Percentiles rank a stretch among this genome's conserved stretches.
phyloP scores from a whole-genome alignment of 2,329 filamentous ascomycete species.

The Sarocladium strictum region DNA sequence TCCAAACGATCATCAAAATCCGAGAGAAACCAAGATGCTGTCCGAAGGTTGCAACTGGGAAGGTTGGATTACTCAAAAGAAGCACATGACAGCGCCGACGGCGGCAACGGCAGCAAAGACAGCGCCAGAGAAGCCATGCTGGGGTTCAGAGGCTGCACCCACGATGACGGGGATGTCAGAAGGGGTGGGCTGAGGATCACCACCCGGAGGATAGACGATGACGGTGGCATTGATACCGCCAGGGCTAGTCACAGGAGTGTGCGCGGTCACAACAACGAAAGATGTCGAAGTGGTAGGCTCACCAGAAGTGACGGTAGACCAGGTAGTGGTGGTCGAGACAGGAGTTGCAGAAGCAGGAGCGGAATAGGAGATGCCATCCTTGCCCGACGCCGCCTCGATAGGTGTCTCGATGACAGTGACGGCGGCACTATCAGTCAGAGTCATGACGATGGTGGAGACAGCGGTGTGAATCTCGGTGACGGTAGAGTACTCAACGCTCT shows the following conservation, averaged over 20 bases:
- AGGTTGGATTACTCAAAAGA: slow-evolving; percentile 1
- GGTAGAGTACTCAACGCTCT: slow-evolving; percentile 18
- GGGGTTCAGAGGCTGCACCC: slow-evolving; percentile 19
- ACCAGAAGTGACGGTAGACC: slow-evolving; percentile 24
- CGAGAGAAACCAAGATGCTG: not conserved
- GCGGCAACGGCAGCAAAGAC: slow-evolving; percentile 12
- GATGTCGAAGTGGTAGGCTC: slow-evolving; percentile 22
- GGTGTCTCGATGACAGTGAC: slow-evolving; percentile 13
- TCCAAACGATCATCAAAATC: not conserved
- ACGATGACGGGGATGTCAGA: slow-evolving; percentile 20
- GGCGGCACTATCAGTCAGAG: slow-evolving; percentile 18
- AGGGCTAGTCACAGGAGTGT: slow-evolving; percentile 12
- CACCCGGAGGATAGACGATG: slow-evolving; percentile 18
- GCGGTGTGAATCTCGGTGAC: slow-evolving; percentile 20
- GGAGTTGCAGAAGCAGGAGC: slow-evolving; percentile 1
- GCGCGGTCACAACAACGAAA: slow-evolving; percentile 23
- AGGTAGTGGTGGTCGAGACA: slow-evolving; percentile 19
- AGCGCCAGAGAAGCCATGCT: not conserved
- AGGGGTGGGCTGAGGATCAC: slow-evolving; percentile 16
- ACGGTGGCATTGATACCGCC: slow-evolving; percentile 23
- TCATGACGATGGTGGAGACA: slow-evolving; percentile 14
- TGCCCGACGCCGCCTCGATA: slow-evolving; percentile 9
- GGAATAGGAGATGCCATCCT: slow-evolving; percentile 10
- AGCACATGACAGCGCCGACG: slow-evolving; percentile 24
- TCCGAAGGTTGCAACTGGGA: not conserved